These are phyloP conservation scores for Pascua sp. DNA, from an alignment of 1,284 basidiomycete genomes.

Conservation along the genomic window DNA sequence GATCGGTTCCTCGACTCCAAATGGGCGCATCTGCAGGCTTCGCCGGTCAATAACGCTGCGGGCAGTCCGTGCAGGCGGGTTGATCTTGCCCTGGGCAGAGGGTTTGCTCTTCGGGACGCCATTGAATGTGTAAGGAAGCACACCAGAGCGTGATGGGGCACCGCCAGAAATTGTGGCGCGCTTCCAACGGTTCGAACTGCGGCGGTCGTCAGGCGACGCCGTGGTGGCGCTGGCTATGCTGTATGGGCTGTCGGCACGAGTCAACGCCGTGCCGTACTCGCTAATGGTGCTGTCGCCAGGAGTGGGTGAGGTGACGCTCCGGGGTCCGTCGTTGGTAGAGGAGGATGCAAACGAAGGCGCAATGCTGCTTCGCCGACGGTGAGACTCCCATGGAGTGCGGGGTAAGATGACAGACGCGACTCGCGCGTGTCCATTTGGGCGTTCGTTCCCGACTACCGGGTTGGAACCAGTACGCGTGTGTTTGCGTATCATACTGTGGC, in stretches of 20 bases:
- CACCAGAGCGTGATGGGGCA: slow-evolving; percentile 14
- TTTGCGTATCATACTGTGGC: background rate
- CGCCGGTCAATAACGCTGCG: background rate
- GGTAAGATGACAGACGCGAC: slow-evolving; percentile 11
- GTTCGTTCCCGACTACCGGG: slow-evolving; percentile 6
- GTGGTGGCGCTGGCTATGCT: background rate
- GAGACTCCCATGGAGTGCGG: slow-evolving; percentile 17
- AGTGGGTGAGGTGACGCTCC: slow-evolving; percentile 25
- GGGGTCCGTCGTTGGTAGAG: slow-evolving; percentile 21
- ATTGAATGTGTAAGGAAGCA: slow-evolving; percentile 42
- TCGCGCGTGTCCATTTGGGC: slow-evolving; percentile 9
- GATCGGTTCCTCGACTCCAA: slow-evolving; percentile 33
- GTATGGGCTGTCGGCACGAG: slow-evolving; percentile 1
- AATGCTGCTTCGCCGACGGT: slow-evolving; percentile 34
- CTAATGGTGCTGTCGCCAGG: slow-evolving; percentile 23
- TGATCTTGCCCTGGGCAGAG: slow-evolving; percentile 7
- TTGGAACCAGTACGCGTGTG: slow-evolving; percentile 11
- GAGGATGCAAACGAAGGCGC: slow-evolving; percentile 39
- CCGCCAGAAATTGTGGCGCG: too few species aligned
- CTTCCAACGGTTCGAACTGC: too few species aligned
- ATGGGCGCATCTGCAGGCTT: slow-evolving; percentile 7
- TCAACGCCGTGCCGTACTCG: slow-evolving; percentile 4
- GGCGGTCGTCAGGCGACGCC: slow-evolving; percentile 4
- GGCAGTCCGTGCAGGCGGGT: background rate
- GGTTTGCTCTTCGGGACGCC: slow-evolving; percentile 37